A percentile compares a stretch with the other conserved stretches of the same genome.
Evolutionary conservation across 257 asterid genomes (phyloP).

Genomic region (Nicotiana attenuata): DNA sequence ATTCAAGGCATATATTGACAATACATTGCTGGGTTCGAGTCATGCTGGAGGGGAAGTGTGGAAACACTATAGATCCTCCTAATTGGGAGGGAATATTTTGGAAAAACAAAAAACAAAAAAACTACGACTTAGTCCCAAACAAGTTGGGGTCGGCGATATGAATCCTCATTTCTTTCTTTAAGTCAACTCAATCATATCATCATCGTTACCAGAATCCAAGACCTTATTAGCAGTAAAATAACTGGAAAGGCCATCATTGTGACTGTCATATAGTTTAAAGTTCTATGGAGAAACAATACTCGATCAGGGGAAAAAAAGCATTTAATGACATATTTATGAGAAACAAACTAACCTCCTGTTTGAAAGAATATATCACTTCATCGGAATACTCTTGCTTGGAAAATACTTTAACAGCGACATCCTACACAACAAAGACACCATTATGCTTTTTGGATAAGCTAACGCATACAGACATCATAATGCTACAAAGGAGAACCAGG

Average conservation of each 20-base stretch:
- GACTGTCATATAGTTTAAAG: neutral
- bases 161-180: too few species aligned
- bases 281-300: neutral
- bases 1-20: neutral
- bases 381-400: conserved; percentile 84
- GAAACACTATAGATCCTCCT: too few species aligned
- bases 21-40: neutral
- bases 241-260: neutral
- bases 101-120: too few species aligned
- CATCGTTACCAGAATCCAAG: neutral
- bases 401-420: conserved; percentile 95
- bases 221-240: neutral
- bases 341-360: conserved; percentile 71
- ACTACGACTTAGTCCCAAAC: too few species aligned
- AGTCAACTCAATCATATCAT: too few species aligned
- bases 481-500: conserved; percentile 10
- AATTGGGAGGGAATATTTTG: too few species aligned
- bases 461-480: too few species aligned
- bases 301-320: neutral
- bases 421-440: conserved; percentile 43
- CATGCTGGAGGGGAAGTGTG: too few species aligned
- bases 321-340: neutral
- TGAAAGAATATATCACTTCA: conserved; percentile 68
- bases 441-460: conserved; percentile 1
- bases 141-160: too few species aligned